Conservation (phyloP, 441 rosid species). For the Metrosideros polymorpha region DNA sequence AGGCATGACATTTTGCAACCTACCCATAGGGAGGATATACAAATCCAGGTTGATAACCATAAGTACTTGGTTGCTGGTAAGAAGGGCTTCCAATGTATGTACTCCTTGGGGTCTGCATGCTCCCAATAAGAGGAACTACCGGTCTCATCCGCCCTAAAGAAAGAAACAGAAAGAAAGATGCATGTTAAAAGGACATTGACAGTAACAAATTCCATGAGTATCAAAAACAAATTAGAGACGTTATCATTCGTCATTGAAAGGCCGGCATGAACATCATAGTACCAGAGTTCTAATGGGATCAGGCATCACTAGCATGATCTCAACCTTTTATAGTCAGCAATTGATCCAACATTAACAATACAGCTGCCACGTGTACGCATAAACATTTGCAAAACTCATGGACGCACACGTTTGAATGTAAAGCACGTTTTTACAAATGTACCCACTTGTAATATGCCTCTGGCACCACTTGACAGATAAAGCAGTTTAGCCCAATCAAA, state of each 20-base stretch:
- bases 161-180: not conserved
- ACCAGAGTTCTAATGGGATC: not conserved
- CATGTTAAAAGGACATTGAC: not conserved
- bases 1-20: not conserved
- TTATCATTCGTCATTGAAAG: not conserved
- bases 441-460: not conserved
- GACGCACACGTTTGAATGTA: not conserved
- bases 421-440: not conserved
- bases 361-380: not conserved
- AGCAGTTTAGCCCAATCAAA: not conserved
- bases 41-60: conserved; percentile 5
- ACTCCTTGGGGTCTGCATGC: conserved; percentile 5
- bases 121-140: conserved; percentile 1
- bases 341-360: not conserved
- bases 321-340: not conserved
- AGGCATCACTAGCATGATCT: not conserved
- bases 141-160: conserved; percentile 5
- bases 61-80: conserved; percentile 5
- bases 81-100: not conserved
- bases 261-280: not conserved
- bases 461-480: not conserved
- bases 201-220: not conserved
- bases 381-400: not conserved
- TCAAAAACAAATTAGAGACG: not conserved
- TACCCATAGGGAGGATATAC: conserved; percentile 15